Percentiles rank a stretch among this genome's conserved stretches.
These are phyloP conservation scores for Allium sativum DNA, from an alignment of 106 monocot genomes.

Conservation along the genomic window DNA sequence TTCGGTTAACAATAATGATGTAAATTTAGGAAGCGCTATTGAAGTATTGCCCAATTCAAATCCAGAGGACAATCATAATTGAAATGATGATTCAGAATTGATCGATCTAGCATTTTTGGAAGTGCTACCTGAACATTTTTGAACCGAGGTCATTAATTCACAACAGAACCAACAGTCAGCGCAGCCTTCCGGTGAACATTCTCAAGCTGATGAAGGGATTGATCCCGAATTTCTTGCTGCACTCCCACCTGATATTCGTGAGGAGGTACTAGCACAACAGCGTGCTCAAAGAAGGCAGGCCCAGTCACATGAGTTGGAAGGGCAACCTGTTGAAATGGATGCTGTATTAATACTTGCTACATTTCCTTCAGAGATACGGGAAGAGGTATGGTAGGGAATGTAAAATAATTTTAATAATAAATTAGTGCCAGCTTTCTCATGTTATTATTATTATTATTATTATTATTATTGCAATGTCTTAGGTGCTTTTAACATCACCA, in stretches of 20 bases:
- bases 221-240: conserved; percentile 99
- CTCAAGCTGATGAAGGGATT: conserved; percentile 64
- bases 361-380: conserved; percentile 92
- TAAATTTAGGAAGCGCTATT: conserved; percentile 73
- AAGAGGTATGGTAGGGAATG: conserved; percentile 45
- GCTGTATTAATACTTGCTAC: conserved; percentile 97
- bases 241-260: conserved; percentile 95
- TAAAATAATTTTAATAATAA: background rate
- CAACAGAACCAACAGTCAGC: conserved; percentile 71
- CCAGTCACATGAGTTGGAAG: conserved; percentile 84
- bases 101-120: conserved; percentile 97
- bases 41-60: conserved; percentile 49
- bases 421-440: background rate
- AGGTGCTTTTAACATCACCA: conserved; percentile 93
- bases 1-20: conserved; percentile 37
- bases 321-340: conserved; percentile 99
- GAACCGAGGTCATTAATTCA: conserved; percentile 87
- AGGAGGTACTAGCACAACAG: conserved; percentile 89
- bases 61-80: conserved; percentile 30
- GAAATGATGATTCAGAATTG: conserved; percentile 36
- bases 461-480: too few species aligned
- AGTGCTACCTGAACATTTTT: conserved; percentile 85
- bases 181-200: conserved; percentile 61
- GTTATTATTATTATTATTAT: conserved; percentile 5
- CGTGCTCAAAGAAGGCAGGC: conserved; percentile 63